Evolutionary conservation across 208 protist genomes (phyloP).

Genomic region (Trypanosoma theileri): DNA sequence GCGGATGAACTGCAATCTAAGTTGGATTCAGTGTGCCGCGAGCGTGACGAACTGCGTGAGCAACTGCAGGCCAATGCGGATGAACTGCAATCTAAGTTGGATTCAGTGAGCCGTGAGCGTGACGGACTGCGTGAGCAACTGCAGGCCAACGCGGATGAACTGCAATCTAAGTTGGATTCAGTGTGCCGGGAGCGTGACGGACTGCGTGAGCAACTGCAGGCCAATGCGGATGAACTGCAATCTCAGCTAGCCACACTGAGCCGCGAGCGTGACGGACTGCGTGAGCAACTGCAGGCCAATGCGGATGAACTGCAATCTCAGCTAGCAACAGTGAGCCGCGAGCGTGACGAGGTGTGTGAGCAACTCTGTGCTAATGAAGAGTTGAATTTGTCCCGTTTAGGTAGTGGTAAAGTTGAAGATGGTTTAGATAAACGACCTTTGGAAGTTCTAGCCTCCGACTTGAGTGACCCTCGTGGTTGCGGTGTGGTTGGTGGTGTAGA

Average conservation of each 20-base stretch:
- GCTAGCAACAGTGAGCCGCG: conserved; percentile 1
- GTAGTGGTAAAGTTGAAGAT: conserved; percentile 16
- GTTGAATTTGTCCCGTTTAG: not conserved
- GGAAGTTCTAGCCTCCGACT: not conserved
- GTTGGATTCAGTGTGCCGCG: conserved; percentile 1
- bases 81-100: conserved; percentile 14
- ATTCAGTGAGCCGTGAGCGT: not conserved
- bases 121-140: conserved; percentile 16
- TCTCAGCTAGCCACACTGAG: conserved; percentile 8
- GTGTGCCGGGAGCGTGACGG: conserved; percentile 24
- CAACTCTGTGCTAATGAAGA: conserved; percentile 20
- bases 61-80: conserved; percentile 11
- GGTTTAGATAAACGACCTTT: conserved; percentile 10
- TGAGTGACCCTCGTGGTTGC: not conserved
- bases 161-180: conserved; percentile 11
- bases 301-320: conserved; percentile 4
- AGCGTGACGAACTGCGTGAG: conserved; percentile 10
- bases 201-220: conserved; percentile 16
- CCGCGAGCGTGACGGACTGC: not conserved
- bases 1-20: conserved; percentile 1
- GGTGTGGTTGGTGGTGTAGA: not conserved
- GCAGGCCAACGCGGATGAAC: conserved; percentile 2
- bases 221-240: conserved; percentile 27
- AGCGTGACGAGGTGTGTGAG: conserved; percentile 11
- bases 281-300: not conserved